A percentile compares a stretch with the other conserved stretches of the same genome.
Conservation (phyloP, 2,329 filamentous ascomycete species). For the Orbilia blumenaviensis region DNA sequence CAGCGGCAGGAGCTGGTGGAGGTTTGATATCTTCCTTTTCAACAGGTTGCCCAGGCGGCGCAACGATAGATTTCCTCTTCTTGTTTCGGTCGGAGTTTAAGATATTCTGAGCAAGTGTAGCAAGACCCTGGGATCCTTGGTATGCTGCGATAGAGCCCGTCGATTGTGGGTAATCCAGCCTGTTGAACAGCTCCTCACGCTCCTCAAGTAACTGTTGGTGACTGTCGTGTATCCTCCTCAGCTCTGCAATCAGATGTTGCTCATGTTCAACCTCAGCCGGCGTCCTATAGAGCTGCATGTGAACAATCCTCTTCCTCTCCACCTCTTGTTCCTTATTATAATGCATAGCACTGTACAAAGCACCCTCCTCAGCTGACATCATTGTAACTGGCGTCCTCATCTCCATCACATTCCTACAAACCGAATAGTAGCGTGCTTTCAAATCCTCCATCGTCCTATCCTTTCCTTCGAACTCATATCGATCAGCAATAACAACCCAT, state of each 20-base stretch:
- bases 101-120: slow-evolving; percentile 81
- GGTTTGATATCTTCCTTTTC: slow-evolving; percentile 68
- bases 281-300: slow-evolving; percentile 78
- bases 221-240: slow-evolving; percentile 88
- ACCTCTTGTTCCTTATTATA: slow-evolving; percentile 84
- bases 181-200: slow-evolving; percentile 82
- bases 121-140: slow-evolving; percentile 81
- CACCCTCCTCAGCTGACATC: slow-evolving; percentile 88
- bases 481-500: slow-evolving; percentile 91
- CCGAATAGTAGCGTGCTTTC: slow-evolving; percentile 88
- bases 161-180: slow-evolving; percentile 82
- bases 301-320: slow-evolving; percentile 83
- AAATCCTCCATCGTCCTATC: slow-evolving; percentile 83
- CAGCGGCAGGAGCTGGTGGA: slow-evolving; percentile 59
- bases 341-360: slow-evolving; percentile 84
- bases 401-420: slow-evolving; percentile 83
- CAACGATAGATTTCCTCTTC: slow-evolving; percentile 76
- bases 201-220: slow-evolving; percentile 88
- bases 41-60: slow-evolving; percentile 58
- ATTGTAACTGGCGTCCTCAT: slow-evolving; percentile 80
- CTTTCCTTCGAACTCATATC: slow-evolving; percentile 77
- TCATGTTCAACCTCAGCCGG: slow-evolving; percentile 92
- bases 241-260: slow-evolving; percentile 84
- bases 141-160: slow-evolving; percentile 77
- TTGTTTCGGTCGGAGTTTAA: slow-evolving; percentile 80